Evolutionary conservation across 2,329 filamentous ascomycete genomes (phyloP), one percentile per base, ranked within the genome.

Genomic region (Neoascochyta sp.): DNA sequence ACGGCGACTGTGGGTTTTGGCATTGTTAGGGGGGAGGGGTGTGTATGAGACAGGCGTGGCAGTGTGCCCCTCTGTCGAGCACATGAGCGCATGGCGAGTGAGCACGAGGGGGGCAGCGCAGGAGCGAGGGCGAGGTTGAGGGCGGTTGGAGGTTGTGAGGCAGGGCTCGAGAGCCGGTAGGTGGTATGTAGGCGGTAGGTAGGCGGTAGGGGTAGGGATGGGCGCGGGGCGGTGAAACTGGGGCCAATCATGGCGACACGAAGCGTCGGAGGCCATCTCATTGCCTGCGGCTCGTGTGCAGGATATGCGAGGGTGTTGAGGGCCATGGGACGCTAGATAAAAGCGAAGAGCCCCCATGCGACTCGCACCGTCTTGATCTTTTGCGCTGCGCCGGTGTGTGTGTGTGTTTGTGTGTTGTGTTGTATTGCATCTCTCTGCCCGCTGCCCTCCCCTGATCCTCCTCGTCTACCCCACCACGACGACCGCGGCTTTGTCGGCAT

Each of bases 201-300:
- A n/a, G n/a, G n/a, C n/a, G n/a, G n/a, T n/a, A n/a, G n/a, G n/a
- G n/a, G 34, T 36, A 47, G 39, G 43, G 41, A 34, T 43, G 29
- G 22, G 8, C 22, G 27, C 22, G 29, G 35, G 39, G 43, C 39
- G 48, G 50, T 47, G 43, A 49, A 42, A 45, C 40, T 36, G 30
- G 23, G 41, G 32, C 50, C 48, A 52, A 54, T 54, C 43, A 50
- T 34, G 33, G 45, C 35, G 25, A 40, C 50, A 54, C 47, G 43
- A 53, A 41, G 36, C 38, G 39, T 43, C 43, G 36, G 40, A 43
- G 39, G 39, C 39, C 35, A 45, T 44, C 24, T 34, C 27, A 50
- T 50, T 51, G 47, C 47, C 39, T 41, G 43, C 34, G 30, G 29
- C 22, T 36, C 39, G 33, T 31, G 38, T 36, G 43, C 47, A 40